Evolutionary conservation across 305 asterid species (phyloP), one percentile per base, ranked within the genome.

Genomic region (Ajuga reptans): DNA sequence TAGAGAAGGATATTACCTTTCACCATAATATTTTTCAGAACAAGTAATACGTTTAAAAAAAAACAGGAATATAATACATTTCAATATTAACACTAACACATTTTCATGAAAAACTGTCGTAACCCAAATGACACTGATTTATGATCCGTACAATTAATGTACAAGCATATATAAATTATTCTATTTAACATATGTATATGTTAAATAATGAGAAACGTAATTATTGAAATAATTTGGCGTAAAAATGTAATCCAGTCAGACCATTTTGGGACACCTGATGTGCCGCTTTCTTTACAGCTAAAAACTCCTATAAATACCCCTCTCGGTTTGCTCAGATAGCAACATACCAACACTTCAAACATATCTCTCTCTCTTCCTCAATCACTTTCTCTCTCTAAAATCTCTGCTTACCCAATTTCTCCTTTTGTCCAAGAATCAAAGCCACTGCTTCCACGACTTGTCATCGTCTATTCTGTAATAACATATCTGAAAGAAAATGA

Each of bases 191-290:
- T n/a, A n/a, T n/a, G n/a, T n/a, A n/a, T n/a, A n/a, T 21, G 27
- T 21, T 21, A 21, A 21, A 21, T 21, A 21, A 2, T 21, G 27
- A 0, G 27, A 27, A 11, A 66, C 27, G 5, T 9, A 58, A 59
- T 59, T 27, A 72, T 41, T 62, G 9, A 59, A 72, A 54, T 54
- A 64, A 57, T 46, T 39, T 49, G 24, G 37, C 43, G 29, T 63
- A 18, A 66, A 53, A 62, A 74, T 53, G 18, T 36, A 21, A 72
- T 55, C 45, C 27, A 18, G 79, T 74, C 61, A 74, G 62, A 71
- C 68, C 72, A 77, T 24, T 34, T n/a, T 53, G 76, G 74, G 78
- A 54, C 82, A 72, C 34, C 77, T 21, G 72, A 72, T 72, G 43
- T 47, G 66, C 46, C 59, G 1, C 37, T 37, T 34, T 68, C 16